phyloP scores from a whole-genome alignment of 441 rosid genomes.

The Populus tomentosa region DNA sequence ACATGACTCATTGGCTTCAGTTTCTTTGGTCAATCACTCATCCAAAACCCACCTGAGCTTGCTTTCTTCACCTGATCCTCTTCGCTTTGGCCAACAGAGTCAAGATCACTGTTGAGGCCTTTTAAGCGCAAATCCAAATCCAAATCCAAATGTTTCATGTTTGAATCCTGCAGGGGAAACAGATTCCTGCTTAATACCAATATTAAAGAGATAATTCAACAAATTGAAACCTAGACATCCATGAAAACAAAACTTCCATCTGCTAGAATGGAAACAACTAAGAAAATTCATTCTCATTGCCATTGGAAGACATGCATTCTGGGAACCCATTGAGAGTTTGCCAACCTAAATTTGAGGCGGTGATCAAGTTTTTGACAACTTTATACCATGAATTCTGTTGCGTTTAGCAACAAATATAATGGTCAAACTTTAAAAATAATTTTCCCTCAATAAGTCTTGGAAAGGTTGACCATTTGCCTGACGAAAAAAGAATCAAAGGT shows the following conservation, averaged over 20 bases:
- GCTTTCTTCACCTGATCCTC: slow-evolving; percentile 24
- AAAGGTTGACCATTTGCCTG: too few species aligned
- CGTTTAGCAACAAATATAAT: too few species aligned
- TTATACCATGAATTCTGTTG: too few species aligned
- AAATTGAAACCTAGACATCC: background rate
- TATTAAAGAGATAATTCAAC: background rate
- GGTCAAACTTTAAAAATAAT: too few species aligned
- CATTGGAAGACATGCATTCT: background rate
- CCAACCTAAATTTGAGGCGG: background rate
- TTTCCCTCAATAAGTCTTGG: too few species aligned
- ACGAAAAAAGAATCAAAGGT: too few species aligned
- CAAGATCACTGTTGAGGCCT: slow-evolving; percentile 32
- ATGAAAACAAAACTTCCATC: background rate
- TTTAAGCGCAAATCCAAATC: slow-evolving; percentile 60
- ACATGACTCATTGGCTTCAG: background rate
- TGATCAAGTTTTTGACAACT: too few species aligned
- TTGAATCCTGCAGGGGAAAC: slow-evolving; percentile 49
- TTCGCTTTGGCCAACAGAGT: slow-evolving; percentile 19
- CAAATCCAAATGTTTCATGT: slow-evolving; percentile 46
- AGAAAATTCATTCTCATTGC: background rate
- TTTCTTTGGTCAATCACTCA: background rate
- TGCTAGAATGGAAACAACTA: background rate
- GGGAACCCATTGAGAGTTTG: too few species aligned
- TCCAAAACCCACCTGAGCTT: slow-evolving; percentile 25
- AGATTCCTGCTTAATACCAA: background rate